phyloP scores from a whole-genome alignment of 2,329 filamentous ascomycete genomes.

The Fusarium heterosporum region DNA sequence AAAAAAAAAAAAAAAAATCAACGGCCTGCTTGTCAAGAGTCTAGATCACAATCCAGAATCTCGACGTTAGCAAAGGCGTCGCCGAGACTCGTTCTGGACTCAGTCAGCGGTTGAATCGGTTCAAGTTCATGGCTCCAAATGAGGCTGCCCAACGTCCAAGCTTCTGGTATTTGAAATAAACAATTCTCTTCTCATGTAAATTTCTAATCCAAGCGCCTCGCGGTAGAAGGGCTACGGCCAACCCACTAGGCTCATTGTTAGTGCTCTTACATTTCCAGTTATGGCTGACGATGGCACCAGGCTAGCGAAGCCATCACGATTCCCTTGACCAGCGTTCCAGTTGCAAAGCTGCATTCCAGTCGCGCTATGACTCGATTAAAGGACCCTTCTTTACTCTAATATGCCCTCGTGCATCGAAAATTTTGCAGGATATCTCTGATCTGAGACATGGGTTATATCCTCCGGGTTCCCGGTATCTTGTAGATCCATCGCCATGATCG shows the following conservation, averaged over 20 bases:
- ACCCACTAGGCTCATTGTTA: not conserved
- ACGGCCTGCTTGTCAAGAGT: not conserved
- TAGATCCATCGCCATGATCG: not conserved
- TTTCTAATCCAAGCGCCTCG: conserved; percentile 4
- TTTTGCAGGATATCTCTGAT: conserved; percentile 14
- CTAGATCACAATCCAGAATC: conserved; percentile 19
- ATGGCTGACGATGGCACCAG: not conserved
- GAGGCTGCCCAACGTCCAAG: conserved; percentile 11
- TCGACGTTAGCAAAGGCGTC: conserved; percentile 25
- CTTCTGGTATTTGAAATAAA: conserved; percentile 30
- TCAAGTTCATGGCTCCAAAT: conserved; percentile 1
- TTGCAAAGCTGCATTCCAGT: conserved; percentile 31
- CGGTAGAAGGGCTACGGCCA: not conserved
- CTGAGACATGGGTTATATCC: conserved; percentile 18
- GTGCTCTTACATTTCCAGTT: not conserved
- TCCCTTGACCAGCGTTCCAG: conserved; percentile 21
- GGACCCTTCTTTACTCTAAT: not conserved
- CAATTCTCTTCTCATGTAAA: not conserved
- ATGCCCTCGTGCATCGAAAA: conserved; percentile 16
- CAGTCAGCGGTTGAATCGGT: conserved; percentile 14
- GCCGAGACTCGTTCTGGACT: conserved; percentile 19
- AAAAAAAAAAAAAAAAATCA: not conserved
- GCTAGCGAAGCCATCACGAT: conserved; percentile 32
- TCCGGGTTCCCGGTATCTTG: not conserved
- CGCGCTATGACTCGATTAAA: not conserved